Base-by-base conservation (phyloP, 495 filamentous ascomycete species). In the Podospora appendiculata region DNA sequence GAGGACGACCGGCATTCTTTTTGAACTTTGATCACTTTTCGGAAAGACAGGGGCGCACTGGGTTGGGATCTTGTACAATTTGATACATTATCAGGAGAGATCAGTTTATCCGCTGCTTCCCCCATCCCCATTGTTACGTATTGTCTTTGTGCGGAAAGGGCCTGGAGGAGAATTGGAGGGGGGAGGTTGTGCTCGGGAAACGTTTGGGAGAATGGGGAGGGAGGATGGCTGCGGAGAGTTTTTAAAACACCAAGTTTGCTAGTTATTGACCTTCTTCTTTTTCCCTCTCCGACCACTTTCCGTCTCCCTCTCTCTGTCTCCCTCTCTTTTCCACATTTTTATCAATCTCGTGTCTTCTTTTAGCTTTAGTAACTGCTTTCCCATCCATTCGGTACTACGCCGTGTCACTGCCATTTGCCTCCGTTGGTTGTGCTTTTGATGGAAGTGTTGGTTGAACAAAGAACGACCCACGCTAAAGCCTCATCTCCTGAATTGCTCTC, bases 41-140 rank as follows among this genome's bases (percentile, higher is more conserved):
- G 70, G 70, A 70, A 70, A 68, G 70, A 72, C 63, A 71, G 63
- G 62, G 71, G 66, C 67, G 66, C 68, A 70, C 64, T 68, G 70
- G 70, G 62, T 65, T 69, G 66, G 67, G 65, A 65, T 65, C 64
- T 70, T 72, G 72, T 74, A 75, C 69, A 72, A 70, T 72, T 72
- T 74, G 70, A 69, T 70, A 69, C 63, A 66, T 68, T 67, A 58
- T 56, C 60, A 60, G 64, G 66, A 64, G 62, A 65, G 57, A 62
- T 58, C 53, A 51, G 50, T 57, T 53, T 41, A 61, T 54, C 55
- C 55, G 53, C 57, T 65, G 52, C 55, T 58, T 61, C 59, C 55
- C 53, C 44, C 44, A 36, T 16, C 42, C 47, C 34, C 32, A 36
- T 52, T 52, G 36, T 53, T 47, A 34, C 39, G 42, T 41, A 25